Base-by-base conservation (phyloP, 208 protist genomes). In the Acanthamoeba sp. region DNA sequence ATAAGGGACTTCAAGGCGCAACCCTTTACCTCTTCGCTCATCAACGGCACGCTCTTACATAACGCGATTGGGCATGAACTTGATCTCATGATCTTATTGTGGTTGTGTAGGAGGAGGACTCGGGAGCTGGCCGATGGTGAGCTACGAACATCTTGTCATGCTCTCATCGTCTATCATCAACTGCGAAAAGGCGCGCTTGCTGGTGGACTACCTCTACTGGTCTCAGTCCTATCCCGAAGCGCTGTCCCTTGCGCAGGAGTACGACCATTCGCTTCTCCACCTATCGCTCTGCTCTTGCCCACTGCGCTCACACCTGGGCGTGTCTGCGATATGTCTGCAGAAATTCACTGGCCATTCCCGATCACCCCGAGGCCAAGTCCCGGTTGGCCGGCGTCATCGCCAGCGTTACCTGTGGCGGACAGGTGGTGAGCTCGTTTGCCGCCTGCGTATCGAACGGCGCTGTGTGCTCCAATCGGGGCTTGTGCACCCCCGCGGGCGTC, bases 121-220 rank as follows among this genome's bases (percentile, higher is more conserved):
- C 5, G 69, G 14, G 6, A 78, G 69, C 38, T 78, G 69, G 69
- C 69, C 69, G 12, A 78, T 78, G 69, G 69, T 78, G 34, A 78
- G 10, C 69, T 78, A 78, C 69, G 38, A 78, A 1, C 20, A 48
- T 34, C 1, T 78, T 1, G 36, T 78, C 16, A 29, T 78, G 10
- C 69, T 1, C 29, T 48, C 69, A 2, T 1, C 29, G 34, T 36
- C n/a, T 0, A 42, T 78, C 18, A 20, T n/a, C 36, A 78, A 42
- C 69, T 78, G 69, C 69, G 0, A 10, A 1, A 78, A 78, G 36
- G 69, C 12, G 5, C 69, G 69, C 69, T 45, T 6, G 29, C 69
- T 78, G 34, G 38, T 78, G 0, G 59, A 66, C 59, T 32, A 22
- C 7, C 18, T 66, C 59, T 66, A 66, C 27, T 66, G 59, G 59